phyloP scores from a whole-genome alignment of 1,284 basidiomycete species.

The Wallemia hederae region DNA sequence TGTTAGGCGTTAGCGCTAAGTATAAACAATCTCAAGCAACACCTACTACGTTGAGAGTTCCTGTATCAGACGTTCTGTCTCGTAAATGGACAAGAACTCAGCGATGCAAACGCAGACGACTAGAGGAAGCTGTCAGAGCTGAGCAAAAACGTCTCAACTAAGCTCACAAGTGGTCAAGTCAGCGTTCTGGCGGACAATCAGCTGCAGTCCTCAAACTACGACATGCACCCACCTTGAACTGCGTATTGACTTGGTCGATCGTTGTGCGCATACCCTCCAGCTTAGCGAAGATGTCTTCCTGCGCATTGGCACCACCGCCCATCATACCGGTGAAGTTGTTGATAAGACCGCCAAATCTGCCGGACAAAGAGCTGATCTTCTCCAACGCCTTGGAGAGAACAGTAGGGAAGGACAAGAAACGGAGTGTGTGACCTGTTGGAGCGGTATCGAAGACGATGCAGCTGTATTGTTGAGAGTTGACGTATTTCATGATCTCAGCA shows the following conservation, averaged over 20 bases:
- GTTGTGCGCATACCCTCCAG: slow-evolving; percentile 87
- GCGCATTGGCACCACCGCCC: slow-evolving; percentile 54
- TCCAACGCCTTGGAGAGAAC: slow-evolving; percentile 92
- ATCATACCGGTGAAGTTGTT: slow-evolving; percentile 61
- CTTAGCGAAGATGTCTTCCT: slow-evolving; percentile 96
- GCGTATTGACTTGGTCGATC: slow-evolving; percentile 94
- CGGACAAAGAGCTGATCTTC: slow-evolving; percentile 69
- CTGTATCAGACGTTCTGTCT: slow-evolving; percentile 90
- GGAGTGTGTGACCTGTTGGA: slow-evolving; percentile 88
- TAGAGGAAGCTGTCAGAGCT: slow-evolving; percentile 5
- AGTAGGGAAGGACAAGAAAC: slow-evolving; percentile 90
- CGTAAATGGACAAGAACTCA: slow-evolving; percentile 89
- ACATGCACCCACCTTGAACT: slow-evolving; percentile 90
- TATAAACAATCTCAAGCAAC: background rate
- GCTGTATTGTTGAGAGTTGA: slow-evolving; percentile 99
- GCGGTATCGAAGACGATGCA: slow-evolving; percentile 98
- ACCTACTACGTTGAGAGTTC: slow-evolving; percentile 57
- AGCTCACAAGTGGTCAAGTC: background rate
- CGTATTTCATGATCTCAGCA: slow-evolving; percentile 99
- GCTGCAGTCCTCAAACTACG: slow-evolving; percentile 3
- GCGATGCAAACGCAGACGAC: slow-evolving; percentile 97
- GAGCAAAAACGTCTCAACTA: background rate
- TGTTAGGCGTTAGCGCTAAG: background rate
- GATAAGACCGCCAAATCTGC: slow-evolving; percentile 89
- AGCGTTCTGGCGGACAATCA: background rate